Base-by-base conservation (phyloP, 345 rosid genomes). In the Theobroma cacao region DNA sequence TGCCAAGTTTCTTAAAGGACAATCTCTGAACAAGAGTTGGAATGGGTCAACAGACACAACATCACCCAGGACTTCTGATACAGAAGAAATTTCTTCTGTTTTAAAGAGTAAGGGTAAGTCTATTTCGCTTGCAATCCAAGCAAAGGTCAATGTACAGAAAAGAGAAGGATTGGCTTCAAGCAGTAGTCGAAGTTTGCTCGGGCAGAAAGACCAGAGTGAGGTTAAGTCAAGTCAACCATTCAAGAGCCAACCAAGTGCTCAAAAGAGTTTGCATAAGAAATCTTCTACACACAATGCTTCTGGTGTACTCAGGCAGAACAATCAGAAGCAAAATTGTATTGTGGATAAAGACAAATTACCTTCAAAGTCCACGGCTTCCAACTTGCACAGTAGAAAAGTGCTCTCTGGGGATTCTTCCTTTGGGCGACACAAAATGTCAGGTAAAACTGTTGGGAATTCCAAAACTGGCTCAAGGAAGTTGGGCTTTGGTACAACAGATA, bases 61-160 rank as follows among this genome's bases (percentile, higher is more conserved):
- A 62, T 80, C 89, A 72, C 79, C 68, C 48, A 77, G 85, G 79
- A 78, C 75, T 31, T 80, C 81, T 69, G 91, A 82, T 82, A 75
- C 43, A 58, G 91, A 89, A 80, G 88, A 89, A 83, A 85, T 84
- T 80, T 79, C 85, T 77, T 89, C 87, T 72, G 79, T 79, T 70
- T 48, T 75, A 18, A 90, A 87, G 83, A 84, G 80, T 26, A 92
- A 86, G 79, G 93, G 85, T 52, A 94, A 89, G 82, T 90, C 94
- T 3, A 81, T 91, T 76, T 91, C 98, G 41, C 95, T 96, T 80
- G 95, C 98, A 79, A 86, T 91, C 58, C 99, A 96, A 91, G 90
- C 97, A 60, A 96, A 96, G 80, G 85, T 87, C 53, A 94, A 90
- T 74, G 92, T 88, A 58, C 97, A 91, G 86, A 90, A 86, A 88